phyloP scores from a whole-genome alignment of 2,329 filamentous ascomycete genomes.

The Alternaria sp. region DNA sequence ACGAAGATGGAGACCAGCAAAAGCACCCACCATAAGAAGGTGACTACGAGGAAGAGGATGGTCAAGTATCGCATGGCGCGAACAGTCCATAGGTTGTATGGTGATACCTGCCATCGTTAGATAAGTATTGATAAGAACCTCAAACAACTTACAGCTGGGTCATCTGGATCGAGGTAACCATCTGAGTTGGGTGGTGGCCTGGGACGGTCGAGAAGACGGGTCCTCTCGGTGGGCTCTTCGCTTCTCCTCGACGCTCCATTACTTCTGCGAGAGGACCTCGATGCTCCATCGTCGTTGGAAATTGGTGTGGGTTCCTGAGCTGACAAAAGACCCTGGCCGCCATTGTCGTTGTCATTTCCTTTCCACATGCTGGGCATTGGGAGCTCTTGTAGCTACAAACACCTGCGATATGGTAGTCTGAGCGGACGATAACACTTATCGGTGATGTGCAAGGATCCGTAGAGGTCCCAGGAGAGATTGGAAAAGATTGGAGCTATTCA shows the following conservation, averaged over 20 bases:
- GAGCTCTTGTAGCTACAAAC: constrained; percentile 22
- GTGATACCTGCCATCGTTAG: constrained; percentile 65
- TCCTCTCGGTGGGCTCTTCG: constrained; percentile 63
- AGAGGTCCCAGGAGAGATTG: background rate
- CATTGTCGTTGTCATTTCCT: constrained; percentile 44
- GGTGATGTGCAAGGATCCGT: background rate
- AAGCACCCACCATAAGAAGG: constrained; percentile 91
- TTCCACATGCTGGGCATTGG: constrained; percentile 60
- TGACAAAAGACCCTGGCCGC: constrained; percentile 43
- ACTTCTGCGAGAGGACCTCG: constrained; percentile 37
- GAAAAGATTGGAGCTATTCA: constrained; percentile 4
- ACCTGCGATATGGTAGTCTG: background rate
- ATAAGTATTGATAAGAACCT: background rate
- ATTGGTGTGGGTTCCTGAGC: constrained; percentile 23
- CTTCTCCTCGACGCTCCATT: constrained; percentile 37
- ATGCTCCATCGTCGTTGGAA: constrained; percentile 30
- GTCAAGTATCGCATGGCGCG: constrained; percentile 80
- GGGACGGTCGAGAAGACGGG: constrained; percentile 67
- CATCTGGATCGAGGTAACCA: constrained; percentile 76
- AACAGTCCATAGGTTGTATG: constrained; percentile 94
- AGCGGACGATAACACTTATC: background rate
- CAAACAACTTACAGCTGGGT: constrained; percentile 72
- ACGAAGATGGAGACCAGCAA: constrained; percentile 90
- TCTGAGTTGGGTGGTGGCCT: constrained; percentile 67
- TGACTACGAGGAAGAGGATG: constrained; percentile 74